A percentile compares a stretch with the other conserved stretches of the same genome.
Conservation (phyloP, 768 basidiomycete species). For the Phylloporus sp. region DNA sequence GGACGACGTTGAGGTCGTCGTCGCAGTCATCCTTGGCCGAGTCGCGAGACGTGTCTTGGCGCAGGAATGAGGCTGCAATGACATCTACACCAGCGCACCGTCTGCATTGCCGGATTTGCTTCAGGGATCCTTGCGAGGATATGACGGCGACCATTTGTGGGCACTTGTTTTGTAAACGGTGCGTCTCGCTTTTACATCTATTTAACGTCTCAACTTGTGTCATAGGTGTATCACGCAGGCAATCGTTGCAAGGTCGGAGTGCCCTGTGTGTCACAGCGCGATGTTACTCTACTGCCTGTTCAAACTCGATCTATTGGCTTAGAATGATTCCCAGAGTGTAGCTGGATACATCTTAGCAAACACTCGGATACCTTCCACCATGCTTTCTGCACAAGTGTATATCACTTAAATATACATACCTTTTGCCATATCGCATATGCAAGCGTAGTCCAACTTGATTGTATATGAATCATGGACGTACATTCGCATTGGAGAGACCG, state of each 20-base stretch:
- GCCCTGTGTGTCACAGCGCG: conserved; percentile 50
- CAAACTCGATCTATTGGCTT: conserved; percentile 40
- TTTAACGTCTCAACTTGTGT: neutral
- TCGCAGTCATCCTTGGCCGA: conserved; percentile 22
- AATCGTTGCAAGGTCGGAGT: conserved; percentile 42
- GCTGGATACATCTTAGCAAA: too few relatives aligned
- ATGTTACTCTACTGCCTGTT: conserved; percentile 55
- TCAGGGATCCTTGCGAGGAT: conserved; percentile 45
- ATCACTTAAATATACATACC: too few relatives aligned
- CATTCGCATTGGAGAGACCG: too few relatives aligned
- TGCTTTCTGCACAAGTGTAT: too few relatives aligned
- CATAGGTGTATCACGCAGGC: conserved; percentile 52
- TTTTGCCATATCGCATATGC: too few relatives aligned
- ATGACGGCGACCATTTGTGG: conserved; percentile 61
- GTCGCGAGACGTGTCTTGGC: conserved; percentile 11
- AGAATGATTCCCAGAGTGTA: too few relatives aligned
- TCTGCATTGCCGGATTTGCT: conserved; percentile 51
- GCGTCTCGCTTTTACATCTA: conserved; percentile 8
- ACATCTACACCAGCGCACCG: conserved; percentile 4
- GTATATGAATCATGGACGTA: too few relatives aligned
- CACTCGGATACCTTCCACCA: too few relatives aligned
- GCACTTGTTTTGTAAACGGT: conserved; percentile 60
- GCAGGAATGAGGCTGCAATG: too few relatives aligned
- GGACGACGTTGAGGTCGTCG: conserved; percentile 12
- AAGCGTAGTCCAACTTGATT: too few relatives aligned